These are phyloP conservation scores for Diaporthe destruens DNA, from an alignment of 2,329 filamentous ascomycete species.

Conservation along the genomic window DNA sequence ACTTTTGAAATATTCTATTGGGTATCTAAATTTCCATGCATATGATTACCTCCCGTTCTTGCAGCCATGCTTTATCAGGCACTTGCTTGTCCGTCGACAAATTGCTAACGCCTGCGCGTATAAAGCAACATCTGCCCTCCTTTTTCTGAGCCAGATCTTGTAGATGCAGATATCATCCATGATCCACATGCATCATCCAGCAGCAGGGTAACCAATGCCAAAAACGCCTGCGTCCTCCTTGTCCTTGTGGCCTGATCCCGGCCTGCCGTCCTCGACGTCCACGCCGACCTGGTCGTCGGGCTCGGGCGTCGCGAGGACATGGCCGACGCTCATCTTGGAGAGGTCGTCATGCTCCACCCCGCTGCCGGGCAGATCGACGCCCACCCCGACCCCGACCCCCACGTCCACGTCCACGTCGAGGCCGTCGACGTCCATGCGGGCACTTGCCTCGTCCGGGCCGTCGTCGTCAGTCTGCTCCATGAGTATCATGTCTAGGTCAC, in stretches of 20 bases:
- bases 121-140: background rate
- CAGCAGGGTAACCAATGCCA: slow-evolving; percentile 2
- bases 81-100: background rate
- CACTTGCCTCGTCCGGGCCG: slow-evolving; percentile 51
- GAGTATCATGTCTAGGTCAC: slow-evolving; percentile 63
- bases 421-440: slow-evolving; percentile 43
- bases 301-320: slow-evolving; percentile 42
- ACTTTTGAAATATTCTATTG: slow-evolving; percentile 15
- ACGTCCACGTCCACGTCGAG: slow-evolving; percentile 26
- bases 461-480: slow-evolving; percentile 61
- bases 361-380: slow-evolving; percentile 17
- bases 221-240: slow-evolving; percentile 16
- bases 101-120: background rate
- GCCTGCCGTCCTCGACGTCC: background rate
- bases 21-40: slow-evolving; percentile 26
- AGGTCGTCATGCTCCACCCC: slow-evolving; percentile 35
- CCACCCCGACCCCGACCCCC: slow-evolving; percentile 29
- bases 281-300: slow-evolving; percentile 29
- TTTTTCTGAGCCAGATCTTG: too few species aligned
- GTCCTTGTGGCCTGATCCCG: slow-evolving; percentile 2
- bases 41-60: background rate
- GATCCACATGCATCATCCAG: background rate
- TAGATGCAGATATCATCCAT: background rate
- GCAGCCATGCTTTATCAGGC: background rate
- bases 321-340: slow-evolving; percentile 45